Evolutionary conservation across 1,284 basidiomycete genomes (phyloP), one percentile per base, ranked within the genome.

Genomic region (Ganoderma sp.): DNA sequence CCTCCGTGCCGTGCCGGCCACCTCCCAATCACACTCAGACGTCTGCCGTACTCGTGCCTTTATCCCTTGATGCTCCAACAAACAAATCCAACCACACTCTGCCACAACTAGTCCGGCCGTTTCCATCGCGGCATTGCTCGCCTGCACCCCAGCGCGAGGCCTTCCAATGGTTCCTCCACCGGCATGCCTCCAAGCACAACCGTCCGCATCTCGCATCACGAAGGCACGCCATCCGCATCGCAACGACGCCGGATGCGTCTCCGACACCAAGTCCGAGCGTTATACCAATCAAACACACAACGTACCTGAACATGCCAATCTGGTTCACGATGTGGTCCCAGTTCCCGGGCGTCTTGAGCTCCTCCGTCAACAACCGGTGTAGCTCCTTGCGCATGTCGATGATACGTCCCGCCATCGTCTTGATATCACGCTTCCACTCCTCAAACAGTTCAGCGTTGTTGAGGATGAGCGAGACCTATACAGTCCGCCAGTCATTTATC

Each of bases 271-370:
- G 34, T 58, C 56, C 32, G 22, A 50, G 58, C 32, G 57, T 45
- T 43, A 48, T 42, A 32, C 58, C 57, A 41, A 28, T 60, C 25
- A 65, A 37, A 17, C 22, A 45, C 60, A 62, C 25, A 77, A 77
- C 88, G 72, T 78, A 92, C 92, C 91, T 94, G 83, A 95, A 95
- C 95, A 95, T 95, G 68, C 95, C 95, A 79, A 97, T 97, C 84
- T 97, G 95, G 67, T 88, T 87, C 74, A 91, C 83, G 75, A 98
- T 94, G 80, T 99, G 96, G 25, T 90, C 87, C 97, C 97, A 99
- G 72, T 85, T 88, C 0, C 95, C 95, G 0, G 97, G 97, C 61
- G 97, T 99, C 82, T 95, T 88, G 76, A 95, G 83, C 81, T 94
- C 90, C 73, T 94, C 87, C 28, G 90, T 93, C 78, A 99, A 80